Percentiles rank a stretch among this genome's conserved stretches.
These are phyloP conservation scores for Strobilomyces confusus DNA, from an alignment of 768 basidiomycete species.

Conservation along the genomic window DNA sequence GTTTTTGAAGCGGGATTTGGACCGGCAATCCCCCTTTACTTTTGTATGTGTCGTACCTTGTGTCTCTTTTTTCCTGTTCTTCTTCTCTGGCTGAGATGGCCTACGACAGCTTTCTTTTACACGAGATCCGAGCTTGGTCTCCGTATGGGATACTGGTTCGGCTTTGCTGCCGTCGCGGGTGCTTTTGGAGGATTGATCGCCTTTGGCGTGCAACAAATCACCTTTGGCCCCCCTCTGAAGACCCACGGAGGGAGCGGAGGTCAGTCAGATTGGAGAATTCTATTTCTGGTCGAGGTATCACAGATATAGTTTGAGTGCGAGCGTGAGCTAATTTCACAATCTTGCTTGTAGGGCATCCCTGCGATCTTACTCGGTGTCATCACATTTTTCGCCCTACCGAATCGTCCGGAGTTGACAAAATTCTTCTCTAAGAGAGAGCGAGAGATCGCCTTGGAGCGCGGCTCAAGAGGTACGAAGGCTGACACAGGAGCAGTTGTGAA, in stretches of 20 bases:
- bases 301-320: background rate
- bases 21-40: constrained; percentile 73
- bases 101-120: constrained; percentile 62
- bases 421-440: constrained; percentile 52
- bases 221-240: constrained; percentile 30
- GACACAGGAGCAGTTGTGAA: constrained; percentile 64
- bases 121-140: constrained; percentile 71
- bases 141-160: constrained; percentile 80
- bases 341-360: constrained; percentile 52
- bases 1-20: constrained; percentile 77
- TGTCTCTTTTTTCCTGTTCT: background rate
- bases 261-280: constrained; percentile 32
- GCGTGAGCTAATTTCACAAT: background rate
- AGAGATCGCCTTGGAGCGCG: constrained; percentile 59
- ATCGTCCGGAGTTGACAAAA: constrained; percentile 66
- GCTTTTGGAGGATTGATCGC: constrained; percentile 85
- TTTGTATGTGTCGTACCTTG: constrained; percentile 45
- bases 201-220: constrained; percentile 72
- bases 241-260: constrained; percentile 25
- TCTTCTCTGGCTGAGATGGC: background rate
- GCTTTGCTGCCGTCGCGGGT: constrained; percentile 79
- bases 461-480: constrained; percentile 61
- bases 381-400: constrained; percentile 55
- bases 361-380: constrained; percentile 59
- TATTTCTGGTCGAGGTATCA: constrained; percentile 70